Base-by-base conservation (phyloP, 192 early-diverging fungal species). In the Coemansia sp. region DNA sequence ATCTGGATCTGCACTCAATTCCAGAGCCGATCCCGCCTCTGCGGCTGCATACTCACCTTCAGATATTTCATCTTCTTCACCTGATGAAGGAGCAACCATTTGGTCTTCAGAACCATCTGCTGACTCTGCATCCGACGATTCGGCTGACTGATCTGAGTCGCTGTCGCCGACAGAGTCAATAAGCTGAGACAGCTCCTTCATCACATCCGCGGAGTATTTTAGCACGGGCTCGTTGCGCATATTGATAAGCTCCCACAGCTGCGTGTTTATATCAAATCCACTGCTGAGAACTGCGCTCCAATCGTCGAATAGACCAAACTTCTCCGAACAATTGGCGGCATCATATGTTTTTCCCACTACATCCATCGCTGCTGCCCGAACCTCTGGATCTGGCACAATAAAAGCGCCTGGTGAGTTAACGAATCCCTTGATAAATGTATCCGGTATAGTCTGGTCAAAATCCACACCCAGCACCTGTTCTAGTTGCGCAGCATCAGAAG, bases 201-300 rank as follows among this genome's bases (percentile, higher is more conserved):
- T 80, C 0, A 53, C 64, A 49, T 76, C 72, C 7, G 77, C 80
- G 21, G 89, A 65, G 68, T 87, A 88, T 28, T 85, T 80, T 21
- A 93, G 72, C 61, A 95, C 88, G 0, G 92, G 91, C 58, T 85
- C 83, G 68, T 96, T 96, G 58, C 90, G 90, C 68, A 94, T 78
- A 59, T 87, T 86, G 50, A 98, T 83, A 70, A 96, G 91, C 74
- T 94, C 92, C 96, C 96, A 98, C 50, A 98, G 88, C 84, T 96
- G 94, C 59, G 90, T 86, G 51, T 86, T 64, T 14, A 62, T 48
- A 54, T 76, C 74, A 50, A 82, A 82, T 18, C 80, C 80, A 32
- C 73, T 82, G 14, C 58, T 61, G 0, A 56, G 21, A 0, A 74
- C 73, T 2, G 72, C 54, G 30, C 49, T 64, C 78, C 72, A 75